Conservation (phyloP, 805 yeast genomes). For the Jamesozyma jinghongensis region DNA sequence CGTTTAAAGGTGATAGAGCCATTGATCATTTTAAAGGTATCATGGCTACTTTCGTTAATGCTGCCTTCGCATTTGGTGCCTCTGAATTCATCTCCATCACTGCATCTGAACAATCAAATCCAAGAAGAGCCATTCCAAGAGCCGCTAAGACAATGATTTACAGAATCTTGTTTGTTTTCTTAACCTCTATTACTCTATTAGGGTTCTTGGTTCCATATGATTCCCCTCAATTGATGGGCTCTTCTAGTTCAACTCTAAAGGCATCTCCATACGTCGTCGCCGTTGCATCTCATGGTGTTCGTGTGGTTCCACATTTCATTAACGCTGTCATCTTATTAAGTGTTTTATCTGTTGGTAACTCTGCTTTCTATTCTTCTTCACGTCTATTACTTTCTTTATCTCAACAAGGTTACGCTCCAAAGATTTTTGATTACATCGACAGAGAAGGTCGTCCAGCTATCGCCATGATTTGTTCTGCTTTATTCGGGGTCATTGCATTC, state of each 20-base stretch:
- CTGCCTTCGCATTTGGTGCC: slow-evolving; percentile 61
- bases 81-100: slow-evolving; percentile 59
- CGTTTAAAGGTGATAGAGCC: slow-evolving; percentile 39
- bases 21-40: slow-evolving; percentile 50
- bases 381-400: slow-evolving; percentile 48
- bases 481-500: slow-evolving; percentile 55
- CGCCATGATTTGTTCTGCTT: slow-evolving; percentile 39
- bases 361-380: slow-evolving; percentile 42
- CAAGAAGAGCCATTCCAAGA: slow-evolving; percentile 50
- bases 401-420: slow-evolving; percentile 54
- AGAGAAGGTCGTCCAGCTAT: slow-evolving; percentile 56
- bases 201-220: slow-evolving; percentile 55
- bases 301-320: slow-evolving; percentile 51
- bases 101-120: slow-evolving; percentile 62
- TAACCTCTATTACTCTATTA: slow-evolving; percentile 42
- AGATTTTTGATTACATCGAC: slow-evolving; percentile 47
- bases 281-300: slow-evolving; percentile 44
- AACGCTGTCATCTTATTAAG: slow-evolving; percentile 58
- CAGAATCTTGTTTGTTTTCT: slow-evolving; percentile 52
- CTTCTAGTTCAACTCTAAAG: slow-evolving; percentile 38
- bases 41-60: slow-evolving; percentile 52
- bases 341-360: slow-evolving; percentile 49
- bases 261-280: slow-evolving; percentile 77
- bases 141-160: slow-evolving; percentile 67
- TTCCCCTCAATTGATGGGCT: slow-evolving; percentile 41